A percentile compares a stretch with the other conserved stretches of the same genome.
These are phyloP conservation scores for Phytophthora citricola DNA, from an alignment of 352 stramenopile species.

Conservation along the genomic window DNA sequence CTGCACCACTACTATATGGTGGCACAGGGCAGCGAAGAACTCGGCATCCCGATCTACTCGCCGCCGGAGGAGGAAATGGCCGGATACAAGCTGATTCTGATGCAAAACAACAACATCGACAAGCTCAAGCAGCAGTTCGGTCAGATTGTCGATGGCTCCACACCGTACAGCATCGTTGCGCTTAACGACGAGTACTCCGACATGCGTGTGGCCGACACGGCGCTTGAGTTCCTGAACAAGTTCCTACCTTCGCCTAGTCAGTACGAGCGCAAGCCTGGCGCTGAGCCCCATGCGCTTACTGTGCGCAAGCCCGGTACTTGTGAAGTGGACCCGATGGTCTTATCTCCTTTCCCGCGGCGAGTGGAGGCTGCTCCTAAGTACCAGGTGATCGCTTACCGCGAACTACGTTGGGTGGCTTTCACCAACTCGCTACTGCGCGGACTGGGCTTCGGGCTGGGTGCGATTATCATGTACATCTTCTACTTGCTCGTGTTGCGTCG, in stretches of 20 bases:
- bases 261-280: slow-evolving; percentile 68
- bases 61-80: slow-evolving; percentile 80
- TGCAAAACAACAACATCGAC: slow-evolving; percentile 84
- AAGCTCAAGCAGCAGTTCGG: slow-evolving; percentile 75
- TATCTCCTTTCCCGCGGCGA: slow-evolving; percentile 67
- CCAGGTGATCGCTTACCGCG: slow-evolving; percentile 82
- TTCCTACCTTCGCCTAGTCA: slow-evolving; percentile 75
- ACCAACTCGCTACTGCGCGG: slow-evolving; percentile 80
- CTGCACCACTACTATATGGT: slow-evolving; percentile 92
- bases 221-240: slow-evolving; percentile 70
- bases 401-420: slow-evolving; percentile 84
- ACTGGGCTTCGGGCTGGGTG: slow-evolving; percentile 74
- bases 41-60: slow-evolving; percentile 80
- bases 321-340: slow-evolving; percentile 74
- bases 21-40: slow-evolving; percentile 75
- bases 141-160: slow-evolving; percentile 67
- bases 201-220: slow-evolving; percentile 76
- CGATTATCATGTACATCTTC: slow-evolving; percentile 85
- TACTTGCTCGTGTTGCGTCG: slow-evolving; percentile 76
- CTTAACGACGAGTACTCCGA: slow-evolving; percentile 91
- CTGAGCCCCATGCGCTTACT: slow-evolving; percentile 52
- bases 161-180: slow-evolving; percentile 80
- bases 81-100: slow-evolving; percentile 86
- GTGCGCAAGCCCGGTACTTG: slow-evolving; percentile 72
- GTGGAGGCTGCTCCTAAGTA: slow-evolving; percentile 76